These are phyloP conservation scores for Trypanosoma vivax DNA, from an alignment of 208 protist species.

Conservation along the genomic window DNA sequence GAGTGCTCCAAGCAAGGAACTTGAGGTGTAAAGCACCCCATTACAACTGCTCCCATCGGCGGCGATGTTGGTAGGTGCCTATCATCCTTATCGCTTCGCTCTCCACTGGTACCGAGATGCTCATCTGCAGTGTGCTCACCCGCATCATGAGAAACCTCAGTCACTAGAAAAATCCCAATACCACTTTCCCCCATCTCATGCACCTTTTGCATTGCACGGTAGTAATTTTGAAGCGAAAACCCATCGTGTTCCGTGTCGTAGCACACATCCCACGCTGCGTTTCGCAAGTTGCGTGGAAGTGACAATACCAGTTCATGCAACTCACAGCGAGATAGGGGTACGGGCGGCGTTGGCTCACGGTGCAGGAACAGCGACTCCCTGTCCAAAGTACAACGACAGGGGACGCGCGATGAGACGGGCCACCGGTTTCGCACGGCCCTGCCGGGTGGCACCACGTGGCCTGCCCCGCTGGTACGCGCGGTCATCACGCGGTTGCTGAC, in stretches of 20 bases:
- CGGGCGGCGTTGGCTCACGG: conserved; percentile 7
- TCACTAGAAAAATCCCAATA: conserved; percentile 38
- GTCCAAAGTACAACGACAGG: conserved; percentile 13
- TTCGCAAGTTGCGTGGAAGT: conserved; percentile 36
- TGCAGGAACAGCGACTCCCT: conserved; percentile 6
- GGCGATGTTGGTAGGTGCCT: no score
- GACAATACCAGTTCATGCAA: conserved; percentile 39
- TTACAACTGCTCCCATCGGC: no score
- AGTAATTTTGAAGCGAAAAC: conserved; percentile 45
- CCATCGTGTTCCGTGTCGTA: conserved; percentile 53
- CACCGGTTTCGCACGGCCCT: not conserved
- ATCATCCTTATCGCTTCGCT: not conserved
- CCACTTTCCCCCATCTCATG: conserved; percentile 22
- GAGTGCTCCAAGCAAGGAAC: conserved; percentile 34
- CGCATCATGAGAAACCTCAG: not conserved
- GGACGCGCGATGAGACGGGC: not conserved
- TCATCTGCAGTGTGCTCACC: not conserved
- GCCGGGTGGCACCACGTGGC: conserved; percentile 6
- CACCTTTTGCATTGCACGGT: conserved; percentile 38
- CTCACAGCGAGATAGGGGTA: conserved; percentile 39
- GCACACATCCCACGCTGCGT: conserved; percentile 44
- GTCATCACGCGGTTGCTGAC: conserved; percentile 21
- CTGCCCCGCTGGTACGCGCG: conserved; percentile 10
- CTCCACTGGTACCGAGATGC: not conserved
- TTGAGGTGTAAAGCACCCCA: conserved; percentile 60